Percentiles rank a stretch among this genome's conserved stretches.
Conservation (phyloP, 1,284 basidiomycete species). For the Singerocomus rubriflavus region DNA sequence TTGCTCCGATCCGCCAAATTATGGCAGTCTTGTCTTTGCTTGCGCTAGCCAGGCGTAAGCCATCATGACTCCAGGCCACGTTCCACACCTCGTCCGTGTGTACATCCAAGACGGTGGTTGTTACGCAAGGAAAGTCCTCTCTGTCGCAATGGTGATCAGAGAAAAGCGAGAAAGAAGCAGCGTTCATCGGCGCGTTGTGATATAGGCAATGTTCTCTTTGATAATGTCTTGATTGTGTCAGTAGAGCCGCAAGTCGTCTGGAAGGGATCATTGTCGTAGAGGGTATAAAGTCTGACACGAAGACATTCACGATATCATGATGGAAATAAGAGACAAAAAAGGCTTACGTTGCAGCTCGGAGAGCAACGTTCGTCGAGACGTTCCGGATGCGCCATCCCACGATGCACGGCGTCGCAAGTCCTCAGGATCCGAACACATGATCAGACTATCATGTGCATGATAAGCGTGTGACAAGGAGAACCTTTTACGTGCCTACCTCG, state of each 20-base stretch:
- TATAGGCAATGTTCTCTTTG: slow-evolving; percentile 70
- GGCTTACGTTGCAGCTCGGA: slow-evolving; percentile 78
- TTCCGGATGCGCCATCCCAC: slow-evolving; percentile 88
- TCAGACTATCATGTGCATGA: slow-evolving; percentile 50
- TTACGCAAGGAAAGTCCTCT: slow-evolving; percentile 79
- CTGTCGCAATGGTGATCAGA: slow-evolving; percentile 82
- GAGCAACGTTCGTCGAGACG: slow-evolving; percentile 76
- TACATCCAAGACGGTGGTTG: slow-evolving; percentile 79
- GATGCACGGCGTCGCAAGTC: slow-evolving; percentile 79
- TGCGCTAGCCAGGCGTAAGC: slow-evolving; percentile 80
- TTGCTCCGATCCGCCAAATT: slow-evolving; percentile 83
- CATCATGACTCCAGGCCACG: slow-evolving; percentile 92
- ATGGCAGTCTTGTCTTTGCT: slow-evolving; percentile 86
- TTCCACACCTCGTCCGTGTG: slow-evolving; percentile 97
- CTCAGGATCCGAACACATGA: slow-evolving; percentile 85
- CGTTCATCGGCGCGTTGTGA: slow-evolving; percentile 65
- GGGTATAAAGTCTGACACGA: slow-evolving; percentile 36
- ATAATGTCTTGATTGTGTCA: slow-evolving; percentile 75
- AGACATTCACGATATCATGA: background rate
- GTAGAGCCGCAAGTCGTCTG: slow-evolving; percentile 78
- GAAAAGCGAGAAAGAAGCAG: slow-evolving; percentile 76
- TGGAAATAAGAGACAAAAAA: background rate
- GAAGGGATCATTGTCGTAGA: slow-evolving; percentile 91
- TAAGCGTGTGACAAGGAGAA: slow-evolving; percentile 12
- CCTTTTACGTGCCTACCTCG: slow-evolving; percentile 55